A percentile compares a stretch with the other conserved stretches of the same genome.
Conservation (phyloP, 2,329 filamentous ascomycete genomes). For the Penicillium rolfsii region DNA sequence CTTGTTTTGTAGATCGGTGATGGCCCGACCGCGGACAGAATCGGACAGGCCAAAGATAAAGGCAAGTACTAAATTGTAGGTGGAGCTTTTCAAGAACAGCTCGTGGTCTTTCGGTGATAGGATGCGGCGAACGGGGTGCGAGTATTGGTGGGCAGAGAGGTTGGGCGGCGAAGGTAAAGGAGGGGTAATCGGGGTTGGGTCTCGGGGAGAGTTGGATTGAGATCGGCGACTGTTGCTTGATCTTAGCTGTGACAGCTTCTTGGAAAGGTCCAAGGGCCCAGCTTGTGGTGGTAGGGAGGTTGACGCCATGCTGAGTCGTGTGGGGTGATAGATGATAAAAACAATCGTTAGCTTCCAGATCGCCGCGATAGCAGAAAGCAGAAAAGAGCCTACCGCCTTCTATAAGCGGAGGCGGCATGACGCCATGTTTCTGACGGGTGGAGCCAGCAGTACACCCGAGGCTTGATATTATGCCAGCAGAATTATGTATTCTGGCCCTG, state of each 20-base stretch:
- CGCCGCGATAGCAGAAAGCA: constrained; percentile 6
- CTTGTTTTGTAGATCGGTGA: constrained; percentile 32
- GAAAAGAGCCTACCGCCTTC: not conserved
- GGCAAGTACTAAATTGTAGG: constrained; percentile 74
- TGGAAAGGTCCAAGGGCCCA: constrained; percentile 43
- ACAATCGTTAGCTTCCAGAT: constrained; percentile 12
- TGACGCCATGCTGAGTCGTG: constrained; percentile 29
- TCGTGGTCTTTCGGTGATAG: constrained; percentile 79
- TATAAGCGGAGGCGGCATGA: not conserved
- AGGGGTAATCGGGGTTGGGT: constrained; percentile 75
- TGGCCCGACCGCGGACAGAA: constrained; percentile 62
- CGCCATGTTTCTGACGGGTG: not conserved
- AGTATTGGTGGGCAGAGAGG: constrained; percentile 63
- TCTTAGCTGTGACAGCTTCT: constrained; percentile 45
- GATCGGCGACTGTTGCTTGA: constrained; percentile 39
- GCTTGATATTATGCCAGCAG: not conserved
- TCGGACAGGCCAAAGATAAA: constrained; percentile 89
- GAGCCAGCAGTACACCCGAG: not conserved
- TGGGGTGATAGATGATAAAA: constrained; percentile 13
- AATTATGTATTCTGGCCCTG: not conserved
- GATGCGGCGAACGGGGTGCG: constrained; percentile 74
- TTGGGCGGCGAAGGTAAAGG: constrained; percentile 69
- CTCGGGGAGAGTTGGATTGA: constrained; percentile 33
- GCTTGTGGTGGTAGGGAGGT: constrained; percentile 22
- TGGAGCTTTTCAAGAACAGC: constrained; percentile 75